Conservation (phyloP, 148 eudicot species). For the Amaranthus cruentus region DNA sequence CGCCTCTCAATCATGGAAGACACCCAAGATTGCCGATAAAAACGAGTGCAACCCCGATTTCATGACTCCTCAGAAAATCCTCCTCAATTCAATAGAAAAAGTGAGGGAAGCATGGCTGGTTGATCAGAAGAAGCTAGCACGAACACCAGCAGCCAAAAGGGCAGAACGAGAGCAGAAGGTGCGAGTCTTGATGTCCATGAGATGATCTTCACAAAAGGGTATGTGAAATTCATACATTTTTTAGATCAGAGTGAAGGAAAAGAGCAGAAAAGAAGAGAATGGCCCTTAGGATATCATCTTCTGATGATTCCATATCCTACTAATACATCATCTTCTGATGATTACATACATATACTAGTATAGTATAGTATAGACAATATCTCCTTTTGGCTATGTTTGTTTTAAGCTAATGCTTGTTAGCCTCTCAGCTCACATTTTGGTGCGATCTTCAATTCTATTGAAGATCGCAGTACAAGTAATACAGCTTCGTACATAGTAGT, state of each 20-base stretch:
- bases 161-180: slow-evolving; percentile 55
- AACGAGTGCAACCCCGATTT: slow-evolving; percentile 27
- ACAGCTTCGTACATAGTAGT: background rate
- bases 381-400: too few relatives aligned
- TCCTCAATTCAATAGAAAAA: slow-evolving; percentile 57
- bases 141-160: slow-evolving; percentile 65
- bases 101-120: slow-evolving; percentile 66
- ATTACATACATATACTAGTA: too few relatives aligned
- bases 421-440: too few relatives aligned
- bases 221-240: background rate
- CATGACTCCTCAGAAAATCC: slow-evolving; percentile 33
- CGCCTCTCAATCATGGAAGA: slow-evolving; percentile 37
- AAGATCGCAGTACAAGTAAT: too few relatives aligned
- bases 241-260: background rate
- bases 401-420: too few relatives aligned
- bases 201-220: slow-evolving; percentile 15
- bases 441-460: too few relatives aligned
- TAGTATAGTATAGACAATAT: too few relatives aligned
- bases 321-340: background rate
- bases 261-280: slow-evolving; percentile 10
- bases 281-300: slow-evolving; percentile 26
- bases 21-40: slow-evolving; percentile 35
- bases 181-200: slow-evolving; percentile 63
- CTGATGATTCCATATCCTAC: slow-evolving; percentile 28
- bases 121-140: slow-evolving; percentile 51